Base-by-base conservation (phyloP, 768 basidiomycete species). In the Termitomyces titanicus region DNA sequence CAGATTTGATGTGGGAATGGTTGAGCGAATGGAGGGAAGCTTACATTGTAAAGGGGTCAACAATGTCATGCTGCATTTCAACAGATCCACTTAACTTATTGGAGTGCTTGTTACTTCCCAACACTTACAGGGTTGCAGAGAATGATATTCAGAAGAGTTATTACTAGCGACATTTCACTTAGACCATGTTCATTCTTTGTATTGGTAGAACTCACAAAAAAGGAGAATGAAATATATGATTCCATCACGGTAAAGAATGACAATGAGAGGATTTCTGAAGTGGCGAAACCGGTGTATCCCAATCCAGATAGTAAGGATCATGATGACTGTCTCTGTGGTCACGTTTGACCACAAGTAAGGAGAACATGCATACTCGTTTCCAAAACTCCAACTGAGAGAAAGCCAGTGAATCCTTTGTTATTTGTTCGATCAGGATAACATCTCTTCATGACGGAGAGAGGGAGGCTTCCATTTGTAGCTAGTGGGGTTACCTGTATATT, bases 391-490 rank as follows among this genome's bases (percentile, higher is more conserved):
- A 51, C 39, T 31, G 42, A 33, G 3, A 38, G 9, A 42, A 42
- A 51, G 5, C 42, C 29, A 2, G 27, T 18, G 20, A 42, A 51
- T 27, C 31, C 15, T 13, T 56, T 47, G 5, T 45, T 33, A 22
- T 43, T 59, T 12, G 44, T 60, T 18, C 47, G 53, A 29, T n/a
- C 38, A 1, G 53, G 55, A 37, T 61, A 57, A 11, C 62, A 63
- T 13, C 62, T 57, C 12, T 15, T 37, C 1, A 59, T 38, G 0
- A 29, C 51, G 11, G 57, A 47, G n/a, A 63, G 50, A 2, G 60
- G 60, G 3, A 58, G 53, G 15, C 37, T 38, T 11, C 57, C 57
- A 45, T 52, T 50, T 58, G 33, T 2, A 35, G 15, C 6, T 15
- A 44, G 17, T 39, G 17, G 29, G 25, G 24, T 39, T 11, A 27